Evolutionary conservation across 352 stramenopile genomes (phyloP).

Genomic region (Phytopythium boreale): DNA sequence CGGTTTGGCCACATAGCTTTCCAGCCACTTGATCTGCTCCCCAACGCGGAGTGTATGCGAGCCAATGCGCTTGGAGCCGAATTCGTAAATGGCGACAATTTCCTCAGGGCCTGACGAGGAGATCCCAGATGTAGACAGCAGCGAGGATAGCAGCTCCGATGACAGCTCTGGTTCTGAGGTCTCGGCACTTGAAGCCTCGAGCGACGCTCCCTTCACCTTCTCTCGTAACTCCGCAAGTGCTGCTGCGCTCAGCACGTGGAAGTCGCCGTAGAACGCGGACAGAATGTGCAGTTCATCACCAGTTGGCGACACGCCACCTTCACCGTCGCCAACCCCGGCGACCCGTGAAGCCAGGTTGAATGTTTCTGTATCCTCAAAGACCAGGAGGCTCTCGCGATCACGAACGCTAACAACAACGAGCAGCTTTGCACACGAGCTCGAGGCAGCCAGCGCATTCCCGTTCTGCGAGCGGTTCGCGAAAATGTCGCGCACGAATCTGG

Average conservation of each 20-base stretch:
- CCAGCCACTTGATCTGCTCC: constrained; percentile 28
- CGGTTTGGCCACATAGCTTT: constrained; percentile 21
- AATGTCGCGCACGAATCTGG: constrained; percentile 12
- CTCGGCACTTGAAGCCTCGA: not conserved
- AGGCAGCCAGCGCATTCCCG: constrained; percentile 5
- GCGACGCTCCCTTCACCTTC: not conserved
- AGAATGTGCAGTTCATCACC: constrained; percentile 10
- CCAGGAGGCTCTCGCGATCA: constrained; percentile 11
- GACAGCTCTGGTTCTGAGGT: constrained; percentile 17
- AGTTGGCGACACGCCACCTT: too few relatives aligned
- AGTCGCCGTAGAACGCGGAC: constrained; percentile 51
- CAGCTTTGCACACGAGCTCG: constrained; percentile 10
- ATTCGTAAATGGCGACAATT: constrained; percentile 24
- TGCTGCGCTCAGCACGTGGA: constrained; percentile 31
- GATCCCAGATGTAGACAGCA: constrained; percentile 19
- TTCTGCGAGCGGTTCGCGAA: not conserved
- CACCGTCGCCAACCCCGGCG: not conserved
- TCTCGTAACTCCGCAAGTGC: constrained; percentile 23
- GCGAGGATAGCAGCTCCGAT: constrained; percentile 19
- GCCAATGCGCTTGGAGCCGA: constrained; percentile 14
- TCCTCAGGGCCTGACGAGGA: constrained; percentile 17
- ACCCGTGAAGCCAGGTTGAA: constrained; percentile 16
- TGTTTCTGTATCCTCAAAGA: constrained; percentile 28
- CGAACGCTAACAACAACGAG: constrained; percentile 25
- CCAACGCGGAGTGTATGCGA: constrained; percentile 21